Percentiles rank a stretch among this genome's conserved stretches.
phyloP scores from a whole-genome alignment of 192 early-diverging fungal genomes.

The Coemansia sp. region DNA sequence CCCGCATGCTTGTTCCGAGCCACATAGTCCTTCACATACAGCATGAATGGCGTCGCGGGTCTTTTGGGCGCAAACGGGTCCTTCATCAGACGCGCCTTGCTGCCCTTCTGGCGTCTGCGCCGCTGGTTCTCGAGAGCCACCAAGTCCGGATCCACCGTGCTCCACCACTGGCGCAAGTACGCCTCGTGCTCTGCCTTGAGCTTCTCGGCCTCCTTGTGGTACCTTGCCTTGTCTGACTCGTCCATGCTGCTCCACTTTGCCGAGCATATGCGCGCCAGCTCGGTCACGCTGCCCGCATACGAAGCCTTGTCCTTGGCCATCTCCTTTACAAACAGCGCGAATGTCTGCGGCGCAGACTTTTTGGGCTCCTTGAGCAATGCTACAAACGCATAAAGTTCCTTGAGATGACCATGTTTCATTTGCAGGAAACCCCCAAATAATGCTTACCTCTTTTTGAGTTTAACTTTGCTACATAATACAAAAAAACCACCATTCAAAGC shows the following conservation, averaged over 20 bases:
- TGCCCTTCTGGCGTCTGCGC: constrained; percentile 15
- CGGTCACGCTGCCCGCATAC: neutral
- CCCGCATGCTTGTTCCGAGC: neutral
- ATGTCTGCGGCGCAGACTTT: constrained; percentile 4
- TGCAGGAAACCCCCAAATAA: no score
- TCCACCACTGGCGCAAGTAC: constrained; percentile 38
- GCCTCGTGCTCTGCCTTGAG: constrained; percentile 11
- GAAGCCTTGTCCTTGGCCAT: neutral
- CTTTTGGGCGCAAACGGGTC: constrained; percentile 45
- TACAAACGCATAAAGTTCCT: constrained; percentile 10
- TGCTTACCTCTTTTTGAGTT: constrained; percentile 17
- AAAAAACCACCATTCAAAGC: neutral
- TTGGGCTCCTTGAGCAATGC: constrained; percentile 18
- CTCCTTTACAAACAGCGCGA: constrained; percentile 14
- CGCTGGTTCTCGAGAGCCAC: constrained; percentile 44
- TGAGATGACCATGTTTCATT: neutral
- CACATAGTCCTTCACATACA: constrained; percentile 11
- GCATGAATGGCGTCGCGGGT: constrained; percentile 12
- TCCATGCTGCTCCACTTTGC: constrained; percentile 20
- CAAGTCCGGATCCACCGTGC: constrained; percentile 18
- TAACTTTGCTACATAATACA: constrained; percentile 11
- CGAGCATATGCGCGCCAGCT: constrained; percentile 9
- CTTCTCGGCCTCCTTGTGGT: neutral
- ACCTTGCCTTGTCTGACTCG: constrained; percentile 16
- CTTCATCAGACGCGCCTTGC: constrained; percentile 19